Percentiles rank a stretch among this genome's conserved stretches.
phyloP scores from a whole-genome alignment of 495 filamentous ascomycete genomes.

The Saxispiralis lemnorum region DNA sequence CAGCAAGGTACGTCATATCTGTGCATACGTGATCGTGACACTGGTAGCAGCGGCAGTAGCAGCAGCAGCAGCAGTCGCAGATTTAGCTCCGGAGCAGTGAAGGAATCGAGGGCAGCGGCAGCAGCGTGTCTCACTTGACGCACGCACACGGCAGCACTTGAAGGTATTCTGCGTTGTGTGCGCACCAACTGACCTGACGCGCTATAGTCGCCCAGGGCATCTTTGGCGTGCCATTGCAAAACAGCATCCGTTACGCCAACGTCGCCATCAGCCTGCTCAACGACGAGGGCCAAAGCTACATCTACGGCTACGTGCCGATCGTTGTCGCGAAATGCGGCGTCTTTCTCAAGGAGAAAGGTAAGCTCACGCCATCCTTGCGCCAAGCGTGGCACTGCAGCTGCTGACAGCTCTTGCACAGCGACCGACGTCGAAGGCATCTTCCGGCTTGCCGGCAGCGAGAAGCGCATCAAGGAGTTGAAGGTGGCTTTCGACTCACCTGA shows the following conservation, averaged over 20 bases:
- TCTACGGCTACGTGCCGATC: conserved; percentile 97
- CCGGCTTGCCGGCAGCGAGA: conserved; percentile 87
- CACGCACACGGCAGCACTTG: too few species aligned
- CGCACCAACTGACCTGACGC: conserved; percentile 1
- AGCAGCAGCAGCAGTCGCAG: too few species aligned
- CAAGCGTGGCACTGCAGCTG: not conserved
- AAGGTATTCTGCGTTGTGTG: not conserved
- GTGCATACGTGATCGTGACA: not conserved
- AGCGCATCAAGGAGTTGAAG: conserved; percentile 92
- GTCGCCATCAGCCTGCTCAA: conserved; percentile 93
- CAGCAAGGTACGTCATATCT: conserved; percentile 40
- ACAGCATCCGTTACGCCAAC: conserved; percentile 95
- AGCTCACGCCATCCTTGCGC: conserved; percentile 15
- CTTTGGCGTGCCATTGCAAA: conserved; percentile 84
- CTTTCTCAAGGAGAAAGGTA: conserved; percentile 95
- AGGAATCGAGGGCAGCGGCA: too few species aligned
- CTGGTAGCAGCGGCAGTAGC: too few species aligned
- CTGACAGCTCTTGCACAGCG: conserved; percentile 34
- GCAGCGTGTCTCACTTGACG: not conserved
- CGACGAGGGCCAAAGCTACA: conserved; percentile 78
- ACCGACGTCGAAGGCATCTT: conserved; percentile 97
- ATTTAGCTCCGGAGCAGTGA: too few species aligned
- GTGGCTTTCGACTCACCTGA: conserved; percentile 85
- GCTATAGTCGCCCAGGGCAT: conserved; percentile 38
- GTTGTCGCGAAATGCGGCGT: conserved; percentile 98